Base-by-base conservation (phyloP, 208 protist species). In the Acanthamoeba sp. region DNA sequence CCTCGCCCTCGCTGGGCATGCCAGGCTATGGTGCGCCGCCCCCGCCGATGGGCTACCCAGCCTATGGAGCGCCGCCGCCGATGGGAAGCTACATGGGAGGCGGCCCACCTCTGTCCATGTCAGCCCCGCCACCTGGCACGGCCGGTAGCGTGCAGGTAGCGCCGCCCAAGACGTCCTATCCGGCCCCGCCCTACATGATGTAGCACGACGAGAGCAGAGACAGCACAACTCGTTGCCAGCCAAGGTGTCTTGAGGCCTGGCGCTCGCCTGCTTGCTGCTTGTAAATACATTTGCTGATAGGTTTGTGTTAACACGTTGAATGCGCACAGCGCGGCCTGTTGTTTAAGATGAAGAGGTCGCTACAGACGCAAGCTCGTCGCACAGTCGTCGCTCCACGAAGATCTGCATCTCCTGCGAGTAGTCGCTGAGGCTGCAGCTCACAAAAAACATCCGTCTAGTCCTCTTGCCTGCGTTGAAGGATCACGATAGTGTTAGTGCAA, bases 331-430 rank as follows among this genome's bases (percentile, higher is more conserved):
- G n/a, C n/a, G n/a, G n/a, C n/a, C n/a, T n/a, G n/a, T n/a, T n/a
- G n/a, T n/a, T n/a, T n/a, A 80, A 24, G 71, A 27, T 6, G 71
- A 24, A 27, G 59, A 69, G 9, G 42, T 36, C 6, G 66, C 20
- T 2, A 50, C 12, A 2, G 73, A 27, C 50, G 42, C 24, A 18
- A 88, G 50, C 80, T 88, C 80, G 2, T 88, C 48, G 29, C 42
- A 29, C 48, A 88, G 80, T 2, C 80, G 80, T 88, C 80, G 42
- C 80, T 88, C 80, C 27, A 88, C 36, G 24, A 88, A 88, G 80
- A 88, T 62, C 80, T 88, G 48, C 80, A 88, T 64, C 45, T 88
- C 80, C 24, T 55, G 48, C 16, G 50, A 88, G 48, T 62, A 62
- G 48, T 88, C 48, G 48, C 29, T 34, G 48, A 62, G 42, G 80